Conservation (phyloP, 257 asterid genomes). For the Fraxinus pennsylvanica region DNA sequence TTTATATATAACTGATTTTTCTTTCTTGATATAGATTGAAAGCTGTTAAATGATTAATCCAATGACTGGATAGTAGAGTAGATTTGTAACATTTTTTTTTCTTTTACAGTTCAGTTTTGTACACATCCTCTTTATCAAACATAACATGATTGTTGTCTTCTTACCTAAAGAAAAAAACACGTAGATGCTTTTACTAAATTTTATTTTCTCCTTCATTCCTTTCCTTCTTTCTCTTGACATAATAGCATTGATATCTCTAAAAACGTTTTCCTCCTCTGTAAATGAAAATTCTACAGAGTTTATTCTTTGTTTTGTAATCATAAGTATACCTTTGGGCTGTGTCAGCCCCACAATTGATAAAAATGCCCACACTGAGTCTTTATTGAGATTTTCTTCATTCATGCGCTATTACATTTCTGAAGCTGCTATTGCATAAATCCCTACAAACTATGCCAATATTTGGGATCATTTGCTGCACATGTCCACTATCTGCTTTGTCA, state of each 20-base stretch:
- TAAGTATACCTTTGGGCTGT: background rate
- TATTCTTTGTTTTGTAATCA: too few species aligned
- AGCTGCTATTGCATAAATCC: conserved; percentile 2
- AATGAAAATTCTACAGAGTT: background rate
- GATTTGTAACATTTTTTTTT: background rate
- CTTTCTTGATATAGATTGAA: background rate
- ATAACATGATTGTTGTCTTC: background rate
- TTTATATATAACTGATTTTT: background rate
- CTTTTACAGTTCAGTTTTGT: background rate
- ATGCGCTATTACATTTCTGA: background rate
- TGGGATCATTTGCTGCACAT: background rate
- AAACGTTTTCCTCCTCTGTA: background rate
- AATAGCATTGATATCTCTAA: background rate
- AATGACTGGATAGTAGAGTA: background rate
- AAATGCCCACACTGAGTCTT: too few species aligned
- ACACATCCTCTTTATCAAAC: background rate
- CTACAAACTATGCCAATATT: background rate
- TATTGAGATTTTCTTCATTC: background rate
- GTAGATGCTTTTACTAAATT: too few species aligned
- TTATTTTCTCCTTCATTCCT: background rate
- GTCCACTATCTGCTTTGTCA: background rate
- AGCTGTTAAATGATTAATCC: background rate
- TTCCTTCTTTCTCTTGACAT: background rate
- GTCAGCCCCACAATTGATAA: background rate
- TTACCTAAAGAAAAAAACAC: too few species aligned